Evolutionary conservation across 495 filamentous ascomycete species (phyloP), one percentile per base, ranked within the genome.

Genomic region (Neurospora sp.): DNA sequence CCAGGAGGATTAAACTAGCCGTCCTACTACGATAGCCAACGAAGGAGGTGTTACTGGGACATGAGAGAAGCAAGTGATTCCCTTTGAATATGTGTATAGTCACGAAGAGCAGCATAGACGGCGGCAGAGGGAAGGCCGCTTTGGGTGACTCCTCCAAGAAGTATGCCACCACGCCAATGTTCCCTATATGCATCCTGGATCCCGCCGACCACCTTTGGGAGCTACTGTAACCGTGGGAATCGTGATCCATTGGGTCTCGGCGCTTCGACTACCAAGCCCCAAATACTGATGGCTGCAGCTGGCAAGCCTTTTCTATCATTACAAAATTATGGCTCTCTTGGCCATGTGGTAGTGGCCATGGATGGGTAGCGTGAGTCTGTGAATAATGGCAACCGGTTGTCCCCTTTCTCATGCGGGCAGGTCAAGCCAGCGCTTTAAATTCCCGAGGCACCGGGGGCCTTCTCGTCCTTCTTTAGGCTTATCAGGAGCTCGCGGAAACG

Each of bases 401-500:
- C 27, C 27, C 22, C 27, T 35, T 61, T 61, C 22, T 61, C 53
- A 27, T 35, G 22, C 5, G 27, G 53, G 27, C 22, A 66, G 53
- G 53, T 35, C 35, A 38, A 37, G 18, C 10, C 1, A 59, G 61
- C 69, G 18, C 38, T 35, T 74, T 80, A 90, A 73, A 87, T 88
- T 69, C 91, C 89, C 61, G 83, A 86, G n/a, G 92, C 92, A 73
- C 93, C 94, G 14, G 94, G 94, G 4, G 94, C 96, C 79, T 95
- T 96, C 83, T 96, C 90, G 79, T 99, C 96, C 85, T 97, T 97
- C 84, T 89, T 90, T 80, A 99, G 83, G 77, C 90, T 93, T 76
- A 95, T 80, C 79, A 99, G 84, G 79, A 99, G 80, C 85, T 98
- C 94, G 72, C 96, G 91, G 87, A 98, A 98, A 73, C 91, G 91